A percentile compares a stretch with the other conserved stretches of the same genome.
Conservation (phyloP, 2,329 filamentous ascomycete genomes). For the Escovopsis sp. region DNA sequence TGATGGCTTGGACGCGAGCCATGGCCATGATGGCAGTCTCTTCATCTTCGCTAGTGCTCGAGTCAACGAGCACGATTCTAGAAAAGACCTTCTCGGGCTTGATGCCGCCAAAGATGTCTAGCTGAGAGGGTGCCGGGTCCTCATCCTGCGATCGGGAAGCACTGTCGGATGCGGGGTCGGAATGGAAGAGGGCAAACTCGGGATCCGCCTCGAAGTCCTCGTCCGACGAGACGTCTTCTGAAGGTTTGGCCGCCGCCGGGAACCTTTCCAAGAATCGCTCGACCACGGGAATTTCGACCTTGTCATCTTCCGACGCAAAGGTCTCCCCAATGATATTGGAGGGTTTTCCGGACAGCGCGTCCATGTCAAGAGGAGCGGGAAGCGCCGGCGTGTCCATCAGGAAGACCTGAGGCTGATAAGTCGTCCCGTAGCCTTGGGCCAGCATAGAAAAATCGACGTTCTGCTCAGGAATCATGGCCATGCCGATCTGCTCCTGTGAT, state of each 20-base stretch:
- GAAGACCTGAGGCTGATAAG: conserved; percentile 58
- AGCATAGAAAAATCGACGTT: conserved; percentile 61
- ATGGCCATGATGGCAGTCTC: conserved; percentile 28
- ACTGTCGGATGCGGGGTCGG: conserved; percentile 16
- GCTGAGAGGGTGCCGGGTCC: conserved; percentile 14
- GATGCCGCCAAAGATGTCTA: conserved; percentile 38
- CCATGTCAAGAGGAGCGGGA: conserved; percentile 43
- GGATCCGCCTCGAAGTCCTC: conserved; percentile 49
- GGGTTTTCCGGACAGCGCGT: conserved; percentile 54
- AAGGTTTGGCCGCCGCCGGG: conserved; percentile 12
- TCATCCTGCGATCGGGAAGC: conserved; percentile 13
- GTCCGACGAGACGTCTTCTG: conserved; percentile 22
- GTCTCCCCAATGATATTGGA: conserved; percentile 34
- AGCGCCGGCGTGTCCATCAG: conserved; percentile 59
- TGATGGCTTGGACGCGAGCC: conserved; percentile 36
- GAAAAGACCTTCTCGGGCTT: conserved; percentile 49
- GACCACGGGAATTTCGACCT: conserved; percentile 41
- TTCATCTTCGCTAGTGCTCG: conserved; percentile 29
- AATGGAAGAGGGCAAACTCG: conserved; percentile 45
- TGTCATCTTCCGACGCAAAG: conserved; percentile 33
- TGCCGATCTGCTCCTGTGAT: conserved; percentile 55
- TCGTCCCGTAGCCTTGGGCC: conserved; percentile 37
- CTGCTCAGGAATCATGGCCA: conserved; percentile 74
- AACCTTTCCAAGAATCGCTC: conserved; percentile 30
- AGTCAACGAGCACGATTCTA: conserved; percentile 50